Evolutionary conservation across 1,139 yeast genomes (phyloP).

Genomic region (Protomyces inundatus): DNA sequence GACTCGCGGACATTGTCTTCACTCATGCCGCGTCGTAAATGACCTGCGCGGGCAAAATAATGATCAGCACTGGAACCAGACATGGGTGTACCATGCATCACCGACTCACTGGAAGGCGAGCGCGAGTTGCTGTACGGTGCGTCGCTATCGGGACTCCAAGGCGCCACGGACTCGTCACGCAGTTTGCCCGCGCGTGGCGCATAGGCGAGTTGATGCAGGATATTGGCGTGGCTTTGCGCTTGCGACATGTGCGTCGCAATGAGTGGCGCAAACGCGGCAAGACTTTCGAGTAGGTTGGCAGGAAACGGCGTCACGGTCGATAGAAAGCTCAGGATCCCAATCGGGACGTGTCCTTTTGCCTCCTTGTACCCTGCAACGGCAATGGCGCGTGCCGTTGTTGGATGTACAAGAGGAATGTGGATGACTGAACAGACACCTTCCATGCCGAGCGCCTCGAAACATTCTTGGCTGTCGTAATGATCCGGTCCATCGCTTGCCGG

Average conservation of each 20-base stretch:
- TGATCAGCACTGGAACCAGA: constrained; percentile 1
- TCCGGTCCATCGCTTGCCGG: constrained; percentile 10
- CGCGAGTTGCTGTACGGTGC: constrained; percentile 8
- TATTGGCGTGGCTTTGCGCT: constrained; percentile 37
- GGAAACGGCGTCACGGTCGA: constrained; percentile 40
- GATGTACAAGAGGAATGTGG: constrained; percentile 37
- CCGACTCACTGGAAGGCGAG: neutral
- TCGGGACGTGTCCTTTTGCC: constrained; percentile 34
- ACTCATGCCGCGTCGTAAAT: constrained; percentile 6
- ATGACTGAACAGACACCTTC: constrained; percentile 38
- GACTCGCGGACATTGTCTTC: constrained; percentile 6
- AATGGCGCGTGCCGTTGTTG: constrained; percentile 29
- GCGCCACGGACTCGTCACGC: neutral
- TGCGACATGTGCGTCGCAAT: constrained; percentile 38
- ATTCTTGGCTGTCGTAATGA: constrained; percentile 14
- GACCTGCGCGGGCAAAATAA: constrained; percentile 6
- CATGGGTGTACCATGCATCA: constrained; percentile 12
- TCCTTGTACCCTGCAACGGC: constrained; percentile 22
- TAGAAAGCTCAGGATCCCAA: constrained; percentile 39
- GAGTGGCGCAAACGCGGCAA: constrained; percentile 37
- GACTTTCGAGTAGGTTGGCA: constrained; percentile 33
- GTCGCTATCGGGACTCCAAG: constrained; percentile 6
- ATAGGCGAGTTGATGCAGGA: constrained; percentile 31
- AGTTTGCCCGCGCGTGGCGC: constrained; percentile 19
- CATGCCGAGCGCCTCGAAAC: constrained; percentile 32